Base-by-base conservation (phyloP, 768 basidiomycete species). In the Thelephora aurantiotincta region DNA sequence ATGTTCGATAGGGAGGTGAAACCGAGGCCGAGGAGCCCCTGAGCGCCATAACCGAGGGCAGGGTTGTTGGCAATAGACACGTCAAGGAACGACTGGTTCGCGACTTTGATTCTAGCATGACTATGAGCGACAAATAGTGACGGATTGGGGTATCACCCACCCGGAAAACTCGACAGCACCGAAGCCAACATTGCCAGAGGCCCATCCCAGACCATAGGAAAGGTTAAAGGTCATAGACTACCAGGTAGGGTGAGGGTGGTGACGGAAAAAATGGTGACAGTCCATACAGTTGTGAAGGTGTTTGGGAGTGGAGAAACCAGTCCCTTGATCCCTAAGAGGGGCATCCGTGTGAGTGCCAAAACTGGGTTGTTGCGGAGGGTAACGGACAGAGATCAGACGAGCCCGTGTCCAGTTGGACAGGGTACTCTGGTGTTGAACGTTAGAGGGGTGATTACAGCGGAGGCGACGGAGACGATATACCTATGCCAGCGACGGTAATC, bases 171-270 rank as follows among this genome's bases (percentile, higher is more conserved):
- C 63, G 33, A 79, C 74, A 2, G 73, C 57, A 18, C 80, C 77
- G 59, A 73, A 80, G 2, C 75, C 66, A 26, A 91, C 66, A 51
- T 68, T 58, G 4, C 88, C 88, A 44, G 64, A 66, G 2, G 82
- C 84, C 77, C 81, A 88, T 16, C 88, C 88, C 48, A 83, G 77
- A 43, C 81, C 83, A 62, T 90, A 91, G 84, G 80, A 78, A 20
- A 89, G 60, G 56, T 87, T 88, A 48, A 73, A 66, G 3, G 64
- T 68, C 13, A 60, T 60, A 26, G 65, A 58, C 78, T 78, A 35
- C 18, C 3, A 18, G 18, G 30, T 26, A 38, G 38, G 38, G 22
- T 41, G 7, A 41, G 4, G 4, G 38, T 9, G 38, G 14, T 6
- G 14, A 41, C 16, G 38, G 7, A 16, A 4, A 22, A 7, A 9